phyloP scores from a whole-genome alignment of 176 grass and related monocot genomes.

The Cocos nucifera region DNA sequence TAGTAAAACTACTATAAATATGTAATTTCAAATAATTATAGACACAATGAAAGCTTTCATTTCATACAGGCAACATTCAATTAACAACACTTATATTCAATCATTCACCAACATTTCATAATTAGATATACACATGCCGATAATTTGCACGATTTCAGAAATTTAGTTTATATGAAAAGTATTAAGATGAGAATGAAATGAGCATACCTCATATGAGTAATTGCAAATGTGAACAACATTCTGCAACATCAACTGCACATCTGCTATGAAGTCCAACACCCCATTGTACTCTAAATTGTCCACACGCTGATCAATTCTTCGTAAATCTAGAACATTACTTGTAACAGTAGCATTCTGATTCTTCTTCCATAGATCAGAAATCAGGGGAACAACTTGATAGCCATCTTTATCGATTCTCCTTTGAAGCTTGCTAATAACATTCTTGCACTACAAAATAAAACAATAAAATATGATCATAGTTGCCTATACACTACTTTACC shows the following conservation, averaged over 20 bases:
- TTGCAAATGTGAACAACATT: slow-evolving; percentile 74
- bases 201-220: slow-evolving; percentile 54
- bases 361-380: slow-evolving; percentile 84
- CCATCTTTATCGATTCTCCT: slow-evolving; percentile 91
- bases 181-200: no score
- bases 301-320: slow-evolving; percentile 81
- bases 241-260: slow-evolving; percentile 89
- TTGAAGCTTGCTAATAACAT: slow-evolving; percentile 97
- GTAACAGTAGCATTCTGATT: slow-evolving; percentile 56
- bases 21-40: no score
- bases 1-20: no score
- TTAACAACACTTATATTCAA: no score
- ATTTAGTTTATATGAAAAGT: no score
- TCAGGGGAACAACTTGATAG: slow-evolving; percentile 67
- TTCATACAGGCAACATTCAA: no score
- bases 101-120: no score
- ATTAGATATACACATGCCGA: no score
- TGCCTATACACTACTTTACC: no score
- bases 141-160: no score
- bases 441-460: slow-evolving; percentile 64
- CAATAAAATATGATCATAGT: no score
- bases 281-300: slow-evolving; percentile 63
- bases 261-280: slow-evolving; percentile 74
- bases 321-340: slow-evolving; percentile 60
- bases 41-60: no score